Conservation (phyloP, 2,329 filamentous ascomycete genomes). For the Calonectria henricotiae region DNA sequence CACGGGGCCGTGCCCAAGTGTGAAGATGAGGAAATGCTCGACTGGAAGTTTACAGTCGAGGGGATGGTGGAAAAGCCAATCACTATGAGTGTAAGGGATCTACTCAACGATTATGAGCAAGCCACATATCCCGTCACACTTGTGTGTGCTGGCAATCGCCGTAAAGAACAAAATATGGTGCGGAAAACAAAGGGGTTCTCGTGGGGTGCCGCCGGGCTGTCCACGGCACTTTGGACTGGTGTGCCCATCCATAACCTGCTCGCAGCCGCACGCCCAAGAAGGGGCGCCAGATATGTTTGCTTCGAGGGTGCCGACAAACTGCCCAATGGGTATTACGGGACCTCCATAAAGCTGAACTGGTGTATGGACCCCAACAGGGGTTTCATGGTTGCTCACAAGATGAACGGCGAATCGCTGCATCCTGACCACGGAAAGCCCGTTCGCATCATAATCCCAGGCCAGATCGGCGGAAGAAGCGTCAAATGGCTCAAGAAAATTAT, state of each 20-base stretch:
- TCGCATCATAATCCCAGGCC: constrained; percentile 87
- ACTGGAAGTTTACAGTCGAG: constrained; percentile 89
- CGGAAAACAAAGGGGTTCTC: constrained; percentile 95
- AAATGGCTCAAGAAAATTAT: constrained; percentile 93
- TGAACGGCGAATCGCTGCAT: constrained; percentile 87
- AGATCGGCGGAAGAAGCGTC: constrained; percentile 92
- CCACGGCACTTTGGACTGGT: constrained; percentile 91
- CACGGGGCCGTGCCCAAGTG: constrained; percentile 88
- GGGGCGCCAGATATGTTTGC: constrained; percentile 85
- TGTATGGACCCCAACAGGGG: constrained; percentile 86
- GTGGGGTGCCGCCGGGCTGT: constrained; percentile 91
- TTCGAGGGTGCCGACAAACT: constrained; percentile 93
- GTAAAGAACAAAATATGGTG: constrained; percentile 94
- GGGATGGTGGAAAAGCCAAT: constrained; percentile 87
- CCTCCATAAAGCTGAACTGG: constrained; percentile 90
- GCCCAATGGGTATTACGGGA: constrained; percentile 92
- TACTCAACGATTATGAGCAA: constrained; percentile 84
- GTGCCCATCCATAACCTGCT: constrained; percentile 83
- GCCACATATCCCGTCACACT: constrained; percentile 90
- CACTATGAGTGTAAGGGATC: constrained; percentile 79
- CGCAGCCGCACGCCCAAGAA: constrained; percentile 76
- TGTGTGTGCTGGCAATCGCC: constrained; percentile 91
- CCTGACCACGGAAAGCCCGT: constrained; percentile 92
- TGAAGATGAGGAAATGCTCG: constrained; percentile 78
- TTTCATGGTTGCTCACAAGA: constrained; percentile 89